A percentile compares a stretch with the other conserved stretches of the same genome.
Conservation (phyloP, 2,329 filamentous ascomycete species). For the Aaosphaeria arxii region DNA sequence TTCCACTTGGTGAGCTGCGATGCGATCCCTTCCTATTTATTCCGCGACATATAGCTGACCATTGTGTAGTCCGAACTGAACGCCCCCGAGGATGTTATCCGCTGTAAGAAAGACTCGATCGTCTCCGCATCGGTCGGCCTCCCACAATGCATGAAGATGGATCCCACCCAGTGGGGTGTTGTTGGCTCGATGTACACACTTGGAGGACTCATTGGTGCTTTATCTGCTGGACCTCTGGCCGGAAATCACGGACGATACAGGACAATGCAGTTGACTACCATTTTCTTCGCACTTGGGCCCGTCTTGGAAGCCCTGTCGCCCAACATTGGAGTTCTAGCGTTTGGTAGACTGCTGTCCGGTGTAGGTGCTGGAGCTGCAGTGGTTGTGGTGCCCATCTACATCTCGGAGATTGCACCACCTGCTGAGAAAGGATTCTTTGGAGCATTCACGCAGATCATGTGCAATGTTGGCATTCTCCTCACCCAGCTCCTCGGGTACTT, state of each 20-base stretch:
- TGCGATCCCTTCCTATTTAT: background rate
- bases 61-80: slow-evolving; percentile 78
- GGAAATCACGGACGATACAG: slow-evolving; percentile 71
- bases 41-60: background rate
- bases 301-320: slow-evolving; percentile 69
- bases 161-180: slow-evolving; percentile 73
- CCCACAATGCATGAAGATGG: slow-evolving; percentile 86
- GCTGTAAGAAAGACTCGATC: slow-evolving; percentile 67
- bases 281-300: slow-evolving; percentile 75
- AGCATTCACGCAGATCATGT: slow-evolving; percentile 84
- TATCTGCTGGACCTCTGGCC: slow-evolving; percentile 75
- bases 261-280: slow-evolving; percentile 72
- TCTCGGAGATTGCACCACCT: slow-evolving; percentile 81
- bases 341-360: slow-evolving; percentile 78
- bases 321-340: slow-evolving; percentile 63
- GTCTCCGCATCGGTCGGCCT: slow-evolving; percentile 42
- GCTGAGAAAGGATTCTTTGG: slow-evolving; percentile 73
- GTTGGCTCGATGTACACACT: slow-evolving; percentile 89
- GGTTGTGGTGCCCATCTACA: slow-evolving; percentile 91
- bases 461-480: slow-evolving; percentile 83
- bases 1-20: slow-evolving; percentile 71
- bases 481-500: slow-evolving; percentile 87
- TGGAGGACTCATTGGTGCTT: slow-evolving; percentile 80
- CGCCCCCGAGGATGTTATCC: slow-evolving; percentile 89
- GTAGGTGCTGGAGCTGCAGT: slow-evolving; percentile 84